Conservation (phyloP, 257 asterid species). For the Phtheirospermum japonicum region DNA sequence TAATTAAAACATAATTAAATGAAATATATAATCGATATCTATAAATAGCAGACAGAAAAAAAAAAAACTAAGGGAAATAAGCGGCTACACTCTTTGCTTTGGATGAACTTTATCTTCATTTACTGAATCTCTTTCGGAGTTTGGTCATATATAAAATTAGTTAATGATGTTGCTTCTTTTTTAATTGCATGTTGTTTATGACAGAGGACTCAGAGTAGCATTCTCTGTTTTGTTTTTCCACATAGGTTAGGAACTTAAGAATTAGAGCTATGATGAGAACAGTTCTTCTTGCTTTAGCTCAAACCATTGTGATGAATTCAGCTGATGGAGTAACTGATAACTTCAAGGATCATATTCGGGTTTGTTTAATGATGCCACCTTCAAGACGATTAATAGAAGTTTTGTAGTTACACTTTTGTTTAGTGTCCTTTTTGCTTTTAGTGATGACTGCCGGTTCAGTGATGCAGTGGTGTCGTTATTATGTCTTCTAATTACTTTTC, state of each 20-base stretch:
- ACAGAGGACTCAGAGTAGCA: no score
- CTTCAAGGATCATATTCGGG: constrained; percentile 63
- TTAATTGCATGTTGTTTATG: no score
- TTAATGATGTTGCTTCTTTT: constrained; percentile 10
- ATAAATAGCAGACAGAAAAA: not conserved
- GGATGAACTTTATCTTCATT: not conserved
- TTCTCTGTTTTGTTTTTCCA: no score
- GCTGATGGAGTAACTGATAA: constrained; percentile 43
- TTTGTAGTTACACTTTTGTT: no score
- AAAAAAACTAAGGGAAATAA: not conserved
- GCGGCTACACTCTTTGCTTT: constrained; percentile 14
- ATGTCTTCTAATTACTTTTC: constrained; percentile 17
- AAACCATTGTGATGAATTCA: constrained; percentile 67
- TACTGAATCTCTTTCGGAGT: constrained; percentile 6
- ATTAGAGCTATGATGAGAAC: constrained; percentile 96
- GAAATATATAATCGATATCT: no score
- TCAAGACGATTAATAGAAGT: no score
- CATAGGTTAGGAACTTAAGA: constrained; percentile 85
- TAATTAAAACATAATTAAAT: no score
- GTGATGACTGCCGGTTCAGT: no score
- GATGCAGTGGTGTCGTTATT: constrained; percentile 18
- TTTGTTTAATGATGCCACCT: no score
- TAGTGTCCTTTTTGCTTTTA: no score
- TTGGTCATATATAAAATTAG: constrained; percentile 17
- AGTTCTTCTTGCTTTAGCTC: constrained; percentile 88